These are phyloP conservation scores for Spathaspora gorwiae DNA, from an alignment of 805 yeast species.

Conservation along the genomic window DNA sequence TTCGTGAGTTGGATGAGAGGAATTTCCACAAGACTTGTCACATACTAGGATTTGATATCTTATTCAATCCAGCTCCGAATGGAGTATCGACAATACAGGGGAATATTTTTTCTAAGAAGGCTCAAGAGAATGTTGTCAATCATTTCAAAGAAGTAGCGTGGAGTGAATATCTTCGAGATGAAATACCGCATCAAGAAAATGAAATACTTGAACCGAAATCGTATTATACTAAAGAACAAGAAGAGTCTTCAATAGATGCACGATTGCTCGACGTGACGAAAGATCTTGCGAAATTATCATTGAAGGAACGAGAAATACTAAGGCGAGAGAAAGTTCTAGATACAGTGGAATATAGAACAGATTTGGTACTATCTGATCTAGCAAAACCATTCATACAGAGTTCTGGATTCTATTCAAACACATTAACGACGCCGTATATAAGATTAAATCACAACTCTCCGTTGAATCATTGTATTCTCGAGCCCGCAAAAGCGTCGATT, in stretches of 20 bases:
- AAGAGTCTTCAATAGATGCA: conserved; percentile 18
- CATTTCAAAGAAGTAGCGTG: conserved; percentile 27
- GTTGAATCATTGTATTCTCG: conserved; percentile 20
- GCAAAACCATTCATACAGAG: conserved; percentile 30
- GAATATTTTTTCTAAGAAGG: conserved; percentile 60
- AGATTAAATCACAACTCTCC: conserved; percentile 22
- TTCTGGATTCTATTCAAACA: conserved; percentile 34
- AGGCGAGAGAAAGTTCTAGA: not conserved
- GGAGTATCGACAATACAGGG: conserved; percentile 86
- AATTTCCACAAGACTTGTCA: conserved; percentile 27
- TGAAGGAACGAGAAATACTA: not conserved
- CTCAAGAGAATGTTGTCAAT: conserved; percentile 19
- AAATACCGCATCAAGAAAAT: not conserved
- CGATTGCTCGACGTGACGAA: conserved; percentile 15
- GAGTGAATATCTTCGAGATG: conserved; percentile 3
- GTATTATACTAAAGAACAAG: conserved; percentile 25
- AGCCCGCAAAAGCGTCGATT: conserved; percentile 25
- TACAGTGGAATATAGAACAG: conserved; percentile 22
- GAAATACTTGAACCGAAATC: conserved; percentile 12
- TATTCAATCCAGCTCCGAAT: conserved; percentile 71
- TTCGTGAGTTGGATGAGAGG: conserved; percentile 21
- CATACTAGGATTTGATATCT: conserved; percentile 47
- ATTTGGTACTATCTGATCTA: conserved; percentile 35
- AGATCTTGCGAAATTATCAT: not conserved
- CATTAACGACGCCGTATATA: conserved; percentile 30